Base-by-base conservation (phyloP, 164 flowering plant species). In the Magnolia sinica region DNA sequence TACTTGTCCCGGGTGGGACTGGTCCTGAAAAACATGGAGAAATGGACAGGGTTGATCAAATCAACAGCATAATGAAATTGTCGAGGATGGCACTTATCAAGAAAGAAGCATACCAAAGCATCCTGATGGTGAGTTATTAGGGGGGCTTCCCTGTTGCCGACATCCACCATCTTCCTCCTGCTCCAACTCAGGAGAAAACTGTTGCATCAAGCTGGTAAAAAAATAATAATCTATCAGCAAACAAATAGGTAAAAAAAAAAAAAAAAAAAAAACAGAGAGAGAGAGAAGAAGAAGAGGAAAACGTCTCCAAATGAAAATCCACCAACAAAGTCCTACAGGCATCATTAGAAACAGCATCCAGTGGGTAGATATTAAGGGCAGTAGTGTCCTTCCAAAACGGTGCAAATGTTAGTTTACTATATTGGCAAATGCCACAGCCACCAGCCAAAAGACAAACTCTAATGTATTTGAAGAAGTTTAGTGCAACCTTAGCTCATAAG, bases 151-250 rank as follows among this genome's bases (percentile, higher is more conserved):
- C 49, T 27, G 85, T 72, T 71, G 81, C 49, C 3, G 72, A 76
- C 61, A 80, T 51, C 79, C 51, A 84, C 69, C 79, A 49, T 77
- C 50, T 74, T 86, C 89, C 67, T 83, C 91, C 76, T 82, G 86
- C 64, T 86, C 90, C 80, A 83, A 80, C 76, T 87, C 93, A 24
- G 78, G 75, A 77, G 82, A 69, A 64, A 85, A 73, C 63, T 84
- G 87, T 79, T 82, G 88, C 81, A 83, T 70, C 68, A 79, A 82
- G 73, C 93, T 91, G 89, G 74, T 64, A 73, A 72, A 64, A 66
- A 7, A 24, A 68, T 37, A 27, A 37, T 4, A 68, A 11, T 29
- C 45, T 11, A 29, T 68, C 50, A 68, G 71, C 16, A 68, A 8
- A 11, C 18, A 55, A 11, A 11, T 55, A 11, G 29, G 29, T 27